Evolutionary conservation across 805 yeast genomes (phyloP).

Genomic region (Huiozyma naganishii): DNA sequence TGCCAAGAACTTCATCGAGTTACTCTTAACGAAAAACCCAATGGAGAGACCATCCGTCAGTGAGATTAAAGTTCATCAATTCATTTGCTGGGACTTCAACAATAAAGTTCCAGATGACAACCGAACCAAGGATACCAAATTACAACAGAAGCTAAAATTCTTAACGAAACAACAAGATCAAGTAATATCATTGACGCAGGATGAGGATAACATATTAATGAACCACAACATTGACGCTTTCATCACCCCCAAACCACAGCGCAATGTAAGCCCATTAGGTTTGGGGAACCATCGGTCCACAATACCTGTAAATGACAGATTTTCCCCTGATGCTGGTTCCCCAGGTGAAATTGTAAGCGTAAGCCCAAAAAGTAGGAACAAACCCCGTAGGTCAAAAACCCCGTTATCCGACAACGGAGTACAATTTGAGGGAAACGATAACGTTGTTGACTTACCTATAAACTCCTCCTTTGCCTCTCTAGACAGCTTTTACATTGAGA

Average conservation of each 20-base stretch:
- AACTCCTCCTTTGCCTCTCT: slow-evolving; percentile 71
- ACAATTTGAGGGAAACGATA: slow-evolving; percentile 8
- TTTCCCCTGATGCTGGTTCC: not conserved
- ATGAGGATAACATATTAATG: not conserved
- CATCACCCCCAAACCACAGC: not conserved
- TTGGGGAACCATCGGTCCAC: not conserved
- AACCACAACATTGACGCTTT: not conserved
- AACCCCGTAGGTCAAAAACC: not conserved
- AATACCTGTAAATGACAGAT: not conserved
- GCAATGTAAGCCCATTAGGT: not conserved
- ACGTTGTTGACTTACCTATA: slow-evolving; percentile 54
- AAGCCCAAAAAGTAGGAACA: not conserved
- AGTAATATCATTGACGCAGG: not conserved
- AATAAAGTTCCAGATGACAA: slow-evolving; percentile 7
- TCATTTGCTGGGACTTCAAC: slow-evolving; percentile 38
- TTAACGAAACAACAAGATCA: slow-evolving; percentile 4
- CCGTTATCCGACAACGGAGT: not conserved
- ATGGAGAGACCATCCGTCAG: slow-evolving; percentile 52
- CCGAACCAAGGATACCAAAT: slow-evolving; percentile 14
- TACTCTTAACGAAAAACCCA: slow-evolving; percentile 64
- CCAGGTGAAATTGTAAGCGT: too few species aligned
- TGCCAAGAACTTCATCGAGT: slow-evolving; percentile 46
- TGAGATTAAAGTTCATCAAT: slow-evolving; percentile 70
- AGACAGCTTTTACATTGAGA: slow-evolving; percentile 51
- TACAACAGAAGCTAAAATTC: slow-evolving; percentile 9